phyloP scores from a whole-genome alignment of 306 rosid genomes.

The Prunus dulcis region DNA sequence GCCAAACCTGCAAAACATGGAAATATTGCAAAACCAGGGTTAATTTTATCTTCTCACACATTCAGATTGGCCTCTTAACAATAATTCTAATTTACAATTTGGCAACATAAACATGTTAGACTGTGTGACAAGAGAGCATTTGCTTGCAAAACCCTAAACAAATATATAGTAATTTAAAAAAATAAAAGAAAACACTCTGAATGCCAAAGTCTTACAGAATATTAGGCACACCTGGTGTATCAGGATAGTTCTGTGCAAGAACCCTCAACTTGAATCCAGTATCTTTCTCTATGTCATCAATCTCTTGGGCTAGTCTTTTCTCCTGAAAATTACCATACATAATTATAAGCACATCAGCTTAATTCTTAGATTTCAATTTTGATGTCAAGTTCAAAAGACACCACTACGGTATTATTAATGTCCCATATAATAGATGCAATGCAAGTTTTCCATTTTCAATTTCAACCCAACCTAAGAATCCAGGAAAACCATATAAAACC shows the following conservation, averaged over 20 bases:
- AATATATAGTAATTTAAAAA: neutral
- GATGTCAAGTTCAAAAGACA: neutral
- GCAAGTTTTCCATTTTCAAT: neutral
- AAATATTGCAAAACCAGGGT: neutral
- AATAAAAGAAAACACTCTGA: neutral
- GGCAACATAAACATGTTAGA: neutral
- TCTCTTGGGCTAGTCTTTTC: slow-evolving; percentile 68
- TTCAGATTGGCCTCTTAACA: neutral
- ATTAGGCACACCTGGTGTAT: slow-evolving; percentile 65
- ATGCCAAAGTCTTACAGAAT: neutral
- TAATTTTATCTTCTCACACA: neutral
- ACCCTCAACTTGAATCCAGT: slow-evolving; percentile 88
- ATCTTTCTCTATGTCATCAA: slow-evolving; percentile 62
- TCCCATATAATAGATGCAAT: neutral
- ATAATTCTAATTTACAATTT: neutral
- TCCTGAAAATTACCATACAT: slow-evolving; percentile 48
- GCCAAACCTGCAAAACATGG: slow-evolving; percentile 67
- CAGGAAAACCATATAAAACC: neutral
- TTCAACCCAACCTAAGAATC: neutral
- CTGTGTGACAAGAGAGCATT: neutral
- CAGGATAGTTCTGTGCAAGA: slow-evolving; percentile 94
- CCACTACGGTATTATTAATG: no score
- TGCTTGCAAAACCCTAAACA: neutral
- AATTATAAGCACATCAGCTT: neutral
- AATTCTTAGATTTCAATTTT: neutral